Conservation (phyloP, 2,329 filamentous ascomycete genomes). For the Thielaviopsis musarum region DNA sequence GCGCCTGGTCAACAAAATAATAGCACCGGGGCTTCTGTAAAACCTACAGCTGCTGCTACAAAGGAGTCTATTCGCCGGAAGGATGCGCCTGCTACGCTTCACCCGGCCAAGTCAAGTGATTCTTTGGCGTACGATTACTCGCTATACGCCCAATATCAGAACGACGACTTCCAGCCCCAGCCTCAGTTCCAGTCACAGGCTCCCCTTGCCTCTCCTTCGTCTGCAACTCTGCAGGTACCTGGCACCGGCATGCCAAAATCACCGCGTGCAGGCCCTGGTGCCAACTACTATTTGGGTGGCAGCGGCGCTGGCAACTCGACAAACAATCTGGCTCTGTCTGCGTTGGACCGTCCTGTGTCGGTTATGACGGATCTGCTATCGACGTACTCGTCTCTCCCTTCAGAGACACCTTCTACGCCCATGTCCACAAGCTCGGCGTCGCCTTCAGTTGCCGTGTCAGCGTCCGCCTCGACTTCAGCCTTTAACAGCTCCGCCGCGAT, state of each 20-base stretch:
- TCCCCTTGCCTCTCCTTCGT: neutral
- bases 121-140: slow-evolving; percentile 7
- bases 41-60: slow-evolving; percentile 9
- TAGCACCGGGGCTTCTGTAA: too few relatives aligned
- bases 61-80: slow-evolving; percentile 15
- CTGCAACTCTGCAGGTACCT: slow-evolving; percentile 7
- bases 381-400: slow-evolving; percentile 16
- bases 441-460: neutral
- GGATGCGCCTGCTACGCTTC: neutral
- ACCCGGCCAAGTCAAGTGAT: slow-evolving; percentile 1
- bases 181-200: slow-evolving; percentile 1
- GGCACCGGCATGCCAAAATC: neutral
- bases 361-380: slow-evolving; percentile 13
- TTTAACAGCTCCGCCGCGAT: too few relatives aligned
- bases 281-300: slow-evolving; percentile 6
- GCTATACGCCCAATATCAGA: slow-evolving; percentile 6
- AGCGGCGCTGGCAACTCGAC: slow-evolving; percentile 6
- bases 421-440: slow-evolving; percentile 1
- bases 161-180: slow-evolving; percentile 8
- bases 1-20: too few relatives aligned
- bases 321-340: slow-evolving; percentile 13
- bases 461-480: neutral
- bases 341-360: slow-evolving; percentile 10
- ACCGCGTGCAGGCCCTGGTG: neutral
- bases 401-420: slow-evolving; percentile 14